Percentiles rank a stretch among this genome's conserved stretches.
phyloP scores from a whole-genome alignment of 202 grass and related monocot genomes.

The Schoenoplectus tabernaemontani region DNA sequence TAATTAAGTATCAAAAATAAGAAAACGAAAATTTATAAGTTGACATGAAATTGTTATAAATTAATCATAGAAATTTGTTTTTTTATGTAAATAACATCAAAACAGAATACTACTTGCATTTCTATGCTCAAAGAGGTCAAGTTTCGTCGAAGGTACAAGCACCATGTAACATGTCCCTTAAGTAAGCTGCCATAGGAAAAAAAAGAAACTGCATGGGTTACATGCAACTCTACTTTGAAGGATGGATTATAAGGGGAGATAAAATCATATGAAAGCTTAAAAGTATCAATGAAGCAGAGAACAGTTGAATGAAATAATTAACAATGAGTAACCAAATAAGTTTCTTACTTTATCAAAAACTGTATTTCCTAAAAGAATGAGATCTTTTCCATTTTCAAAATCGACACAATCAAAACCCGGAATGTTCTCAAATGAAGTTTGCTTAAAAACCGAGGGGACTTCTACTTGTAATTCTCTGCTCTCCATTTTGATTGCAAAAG shows the following conservation, averaged over 20 bases:
- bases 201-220: not conserved
- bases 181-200: not conserved
- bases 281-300: not conserved
- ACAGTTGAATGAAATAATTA: not conserved
- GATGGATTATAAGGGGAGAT: not conserved
- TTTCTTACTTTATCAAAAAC: conserved; percentile 18
- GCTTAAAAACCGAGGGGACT: not conserved
- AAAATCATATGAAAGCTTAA: not conserved
- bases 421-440: not conserved
- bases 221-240: not conserved
- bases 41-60: too few species aligned
- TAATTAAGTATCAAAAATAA: not conserved
- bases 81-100: not conserved
- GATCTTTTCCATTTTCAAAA: not conserved
- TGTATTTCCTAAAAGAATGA: not conserved
- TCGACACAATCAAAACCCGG: conserved; percentile 18
- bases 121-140: not conserved
- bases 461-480: not conserved
- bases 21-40: not conserved
- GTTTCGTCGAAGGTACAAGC: not conserved
- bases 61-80: not conserved
- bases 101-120: not conserved
- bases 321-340: not conserved
- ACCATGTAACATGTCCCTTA: not conserved
- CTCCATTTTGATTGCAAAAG: not conserved